Conservation (phyloP, 2,329 filamentous ascomycete genomes). For the Aureobasidium uvarum region DNA sequence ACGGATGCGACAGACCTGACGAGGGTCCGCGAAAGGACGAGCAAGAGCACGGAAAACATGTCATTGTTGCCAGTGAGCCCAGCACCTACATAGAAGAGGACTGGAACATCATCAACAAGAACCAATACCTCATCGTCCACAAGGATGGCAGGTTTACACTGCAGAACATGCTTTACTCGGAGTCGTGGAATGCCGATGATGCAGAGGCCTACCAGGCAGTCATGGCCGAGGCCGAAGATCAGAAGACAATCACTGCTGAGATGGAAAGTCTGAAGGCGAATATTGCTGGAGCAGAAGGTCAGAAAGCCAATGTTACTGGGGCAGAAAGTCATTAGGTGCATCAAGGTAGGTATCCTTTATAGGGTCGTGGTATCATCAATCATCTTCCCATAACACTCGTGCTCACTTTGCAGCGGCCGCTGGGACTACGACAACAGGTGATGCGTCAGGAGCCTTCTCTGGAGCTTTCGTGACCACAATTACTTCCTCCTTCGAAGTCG, state of each 20-base stretch:
- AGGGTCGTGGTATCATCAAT: slow-evolving; percentile 11
- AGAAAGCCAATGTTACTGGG: not conserved
- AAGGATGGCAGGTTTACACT: slow-evolving; percentile 38
- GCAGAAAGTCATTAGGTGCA: not conserved
- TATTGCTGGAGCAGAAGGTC: not conserved
- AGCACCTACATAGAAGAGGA: slow-evolving; percentile 54
- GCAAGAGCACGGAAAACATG: slow-evolving; percentile 49
- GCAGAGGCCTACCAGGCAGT: not conserved
- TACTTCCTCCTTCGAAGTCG: not conserved
- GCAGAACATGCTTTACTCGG: slow-evolving; percentile 38
- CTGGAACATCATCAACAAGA: slow-evolving; percentile 53
- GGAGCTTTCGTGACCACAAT: not conserved
- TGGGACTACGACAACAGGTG: not conserved
- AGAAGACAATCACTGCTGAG: slow-evolving; percentile 32
- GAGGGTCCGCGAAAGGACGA: slow-evolving; percentile 38
- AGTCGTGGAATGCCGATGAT: slow-evolving; percentile 43
- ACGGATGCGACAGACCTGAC: slow-evolving; percentile 41
- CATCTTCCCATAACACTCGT: not conserved
- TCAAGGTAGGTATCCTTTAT: slow-evolving; percentile 2
- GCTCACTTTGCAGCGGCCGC: not conserved
- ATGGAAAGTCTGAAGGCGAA: not conserved
- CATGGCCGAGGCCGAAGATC: slow-evolving; percentile 1
- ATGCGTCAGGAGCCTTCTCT: not conserved
- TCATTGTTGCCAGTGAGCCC: slow-evolving; percentile 56
- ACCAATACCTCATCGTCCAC: slow-evolving; percentile 47